Conservation (phyloP, 768 basidiomycete species). For the Tricholomella constricta region DNA sequence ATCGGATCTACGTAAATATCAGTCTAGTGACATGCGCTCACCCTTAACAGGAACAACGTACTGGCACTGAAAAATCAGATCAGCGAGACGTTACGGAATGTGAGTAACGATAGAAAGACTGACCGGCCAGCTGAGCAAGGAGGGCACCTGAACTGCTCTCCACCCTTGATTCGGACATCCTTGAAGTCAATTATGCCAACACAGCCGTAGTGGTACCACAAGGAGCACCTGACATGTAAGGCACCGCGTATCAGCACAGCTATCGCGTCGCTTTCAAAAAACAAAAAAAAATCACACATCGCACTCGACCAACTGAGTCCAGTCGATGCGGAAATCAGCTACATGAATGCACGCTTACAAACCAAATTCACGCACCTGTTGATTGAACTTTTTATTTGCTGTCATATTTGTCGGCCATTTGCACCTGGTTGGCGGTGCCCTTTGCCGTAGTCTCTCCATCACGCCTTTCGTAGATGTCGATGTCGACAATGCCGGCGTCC, state of each 20-base stretch:
- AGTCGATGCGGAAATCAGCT: neutral
- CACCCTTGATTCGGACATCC: constrained; percentile 37
- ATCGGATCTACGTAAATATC: too few relatives aligned
- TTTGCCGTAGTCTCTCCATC: constrained; percentile 11
- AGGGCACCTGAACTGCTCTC: constrained; percentile 42
- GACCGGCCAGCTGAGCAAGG: constrained; percentile 36
- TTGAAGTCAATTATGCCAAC: constrained; percentile 35
- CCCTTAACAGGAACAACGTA: neutral
- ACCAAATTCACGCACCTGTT: constrained; percentile 26
- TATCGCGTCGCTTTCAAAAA: constrained; percentile 11
- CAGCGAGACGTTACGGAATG: neutral
- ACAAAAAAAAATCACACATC: neutral
- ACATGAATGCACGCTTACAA: neutral
- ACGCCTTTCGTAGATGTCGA: constrained; percentile 3
- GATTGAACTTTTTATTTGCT: constrained; percentile 28
- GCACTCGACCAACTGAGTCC: constrained; percentile 32
- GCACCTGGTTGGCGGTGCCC: neutral
- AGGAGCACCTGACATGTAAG: constrained; percentile 32
- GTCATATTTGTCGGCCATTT: constrained; percentile 29
- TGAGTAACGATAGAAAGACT: constrained; percentile 17
- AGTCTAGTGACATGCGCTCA: too few relatives aligned
- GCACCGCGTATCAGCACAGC: neutral
- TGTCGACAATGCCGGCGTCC: neutral
- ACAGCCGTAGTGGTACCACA: constrained; percentile 58
- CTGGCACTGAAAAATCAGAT: constrained; percentile 13